A percentile compares a stretch with the other conserved stretches of the same genome.
These are phyloP conservation scores for Pachysolen tannophilus DNA, from an alignment of 805 yeast genomes.

Conservation along the genomic window DNA sequence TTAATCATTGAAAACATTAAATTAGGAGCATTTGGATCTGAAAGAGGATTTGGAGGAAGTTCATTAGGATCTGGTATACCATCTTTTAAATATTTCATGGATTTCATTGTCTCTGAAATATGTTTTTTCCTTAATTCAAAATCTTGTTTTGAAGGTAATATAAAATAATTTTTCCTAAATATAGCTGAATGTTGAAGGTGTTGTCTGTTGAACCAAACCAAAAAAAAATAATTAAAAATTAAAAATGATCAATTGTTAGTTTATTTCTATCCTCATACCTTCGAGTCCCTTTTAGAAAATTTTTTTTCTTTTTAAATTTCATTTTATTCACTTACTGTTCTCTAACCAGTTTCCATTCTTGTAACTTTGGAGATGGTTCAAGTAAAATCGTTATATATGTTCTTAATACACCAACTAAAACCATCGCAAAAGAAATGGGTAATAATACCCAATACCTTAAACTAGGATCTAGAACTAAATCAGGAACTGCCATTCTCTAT, in stretches of 20 bases:
- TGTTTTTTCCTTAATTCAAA: slow-evolving; percentile 46
- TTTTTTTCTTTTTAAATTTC: background rate
- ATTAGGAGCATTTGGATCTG: slow-evolving; percentile 67
- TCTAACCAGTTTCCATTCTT: slow-evolving; percentile 39
- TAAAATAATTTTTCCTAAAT: slow-evolving; percentile 46
- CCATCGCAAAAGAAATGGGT: slow-evolving; percentile 88
- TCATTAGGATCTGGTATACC: slow-evolving; percentile 30
- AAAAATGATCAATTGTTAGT: too few relatives aligned
- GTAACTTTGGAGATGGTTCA: slow-evolving; percentile 48
- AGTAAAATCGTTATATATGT: slow-evolving; percentile 58
- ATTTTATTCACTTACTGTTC: slow-evolving; percentile 33
- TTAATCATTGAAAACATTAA: slow-evolving; percentile 71
- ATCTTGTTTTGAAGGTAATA: slow-evolving; percentile 39
- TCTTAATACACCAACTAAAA: slow-evolving; percentile 73
- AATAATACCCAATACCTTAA: slow-evolving; percentile 83
- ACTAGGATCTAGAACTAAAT: slow-evolving; percentile 67
- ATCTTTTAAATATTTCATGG: slow-evolving; percentile 45
- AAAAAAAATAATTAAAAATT: too few relatives aligned
- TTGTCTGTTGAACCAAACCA: slow-evolving; percentile 30
- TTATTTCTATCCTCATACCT: too few relatives aligned
- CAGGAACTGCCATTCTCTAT: slow-evolving; percentile 29
- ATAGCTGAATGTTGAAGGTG: slow-evolving; percentile 50
- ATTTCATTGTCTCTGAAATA: slow-evolving; percentile 37
- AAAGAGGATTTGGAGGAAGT: slow-evolving; percentile 48
- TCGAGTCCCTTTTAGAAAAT: too few relatives aligned